Evolutionary conservation across 2,329 filamentous ascomycete genomes (phyloP).

Genomic region (Metarhizium album): DNA sequence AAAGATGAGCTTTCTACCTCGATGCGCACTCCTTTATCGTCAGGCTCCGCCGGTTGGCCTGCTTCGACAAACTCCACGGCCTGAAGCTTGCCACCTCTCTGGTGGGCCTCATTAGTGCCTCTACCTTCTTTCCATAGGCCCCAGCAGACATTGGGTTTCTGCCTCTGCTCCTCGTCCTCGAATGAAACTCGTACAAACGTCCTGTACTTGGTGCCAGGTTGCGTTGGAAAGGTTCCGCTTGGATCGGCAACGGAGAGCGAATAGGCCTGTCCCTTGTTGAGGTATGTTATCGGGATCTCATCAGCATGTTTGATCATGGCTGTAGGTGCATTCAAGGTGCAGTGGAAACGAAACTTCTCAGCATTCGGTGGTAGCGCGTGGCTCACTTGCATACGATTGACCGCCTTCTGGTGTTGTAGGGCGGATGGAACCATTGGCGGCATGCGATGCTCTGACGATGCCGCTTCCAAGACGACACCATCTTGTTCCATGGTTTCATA

Average conservation of each 20-base stretch:
- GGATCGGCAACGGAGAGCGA: conserved; percentile 78
- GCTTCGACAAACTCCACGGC: conserved; percentile 87
- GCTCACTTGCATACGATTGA: conserved; percentile 33
- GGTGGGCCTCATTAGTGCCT: conserved; percentile 90
- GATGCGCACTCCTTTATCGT: conserved; percentile 56
- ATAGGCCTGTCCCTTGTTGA: conserved; percentile 96
- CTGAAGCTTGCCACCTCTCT: conserved; percentile 82
- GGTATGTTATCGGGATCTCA: conserved; percentile 93
- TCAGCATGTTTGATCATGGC: conserved; percentile 87
- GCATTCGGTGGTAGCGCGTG: conserved; percentile 40
- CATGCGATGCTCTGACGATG: conserved; percentile 39
- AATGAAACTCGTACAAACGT: conserved; percentile 95
- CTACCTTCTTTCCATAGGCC: conserved; percentile 90
- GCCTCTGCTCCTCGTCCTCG: conserved; percentile 87
- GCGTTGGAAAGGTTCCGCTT: conserved; percentile 44
- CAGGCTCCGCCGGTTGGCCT: conserved; percentile 46
- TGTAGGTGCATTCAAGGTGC: conserved; percentile 84
- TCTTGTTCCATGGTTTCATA: conserved; percentile 75
- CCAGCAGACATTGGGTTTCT: conserved; percentile 75
- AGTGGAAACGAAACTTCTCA: conserved; percentile 79
- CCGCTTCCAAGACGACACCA: conserved; percentile 53
- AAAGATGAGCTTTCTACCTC: conserved; percentile 73
- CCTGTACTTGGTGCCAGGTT: conserved; percentile 61
- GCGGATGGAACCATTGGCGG: conserved; percentile 36
- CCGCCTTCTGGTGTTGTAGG: conserved; percentile 33